A percentile compares a stretch with the other conserved stretches of the same genome.
These are phyloP conservation scores for Nigrospora oryzae DNA, from an alignment of 2,329 filamentous ascomycete species.

Conservation along the genomic window DNA sequence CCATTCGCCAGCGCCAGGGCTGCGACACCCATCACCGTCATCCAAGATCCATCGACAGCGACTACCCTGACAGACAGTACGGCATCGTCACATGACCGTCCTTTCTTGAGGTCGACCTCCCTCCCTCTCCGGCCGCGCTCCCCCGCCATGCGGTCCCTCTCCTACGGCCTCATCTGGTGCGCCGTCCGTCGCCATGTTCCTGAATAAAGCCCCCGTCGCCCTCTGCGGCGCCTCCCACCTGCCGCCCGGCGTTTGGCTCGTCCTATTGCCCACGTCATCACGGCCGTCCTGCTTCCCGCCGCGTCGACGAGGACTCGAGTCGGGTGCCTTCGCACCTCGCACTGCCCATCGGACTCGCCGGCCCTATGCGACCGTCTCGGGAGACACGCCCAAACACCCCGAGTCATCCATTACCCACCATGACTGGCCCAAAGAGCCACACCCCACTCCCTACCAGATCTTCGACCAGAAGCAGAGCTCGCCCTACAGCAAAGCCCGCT, in stretches of 20 bases:
- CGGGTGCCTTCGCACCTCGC: too few relatives aligned
- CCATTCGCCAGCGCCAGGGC: too few relatives aligned
- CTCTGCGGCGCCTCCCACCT: slow-evolving; percentile 15
- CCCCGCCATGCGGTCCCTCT: too few relatives aligned
- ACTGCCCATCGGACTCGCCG: not conserved
- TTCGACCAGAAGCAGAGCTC: slow-evolving; percentile 51
- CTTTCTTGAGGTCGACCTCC: too few relatives aligned
- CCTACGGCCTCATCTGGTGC: slow-evolving; percentile 7
- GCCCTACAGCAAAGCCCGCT: slow-evolving; percentile 74
- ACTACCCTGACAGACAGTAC: too few relatives aligned
- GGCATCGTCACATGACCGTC: too few relatives aligned
- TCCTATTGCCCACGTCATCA: slow-evolving; percentile 16
- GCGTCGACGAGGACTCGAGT: too few relatives aligned
- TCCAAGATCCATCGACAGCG: too few relatives aligned
- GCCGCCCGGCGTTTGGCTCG: slow-evolving; percentile 9
- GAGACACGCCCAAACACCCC: slow-evolving; percentile 9
- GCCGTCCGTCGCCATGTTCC: slow-evolving; percentile 14
- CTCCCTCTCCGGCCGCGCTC: too few relatives aligned
- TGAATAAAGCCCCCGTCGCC: slow-evolving; percentile 18
- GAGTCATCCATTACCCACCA: slow-evolving; percentile 6
- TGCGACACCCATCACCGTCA: too few relatives aligned
- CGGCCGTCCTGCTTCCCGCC: not conserved
- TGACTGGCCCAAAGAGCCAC: slow-evolving; percentile 35
- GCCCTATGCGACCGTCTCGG: slow-evolving; percentile 17
- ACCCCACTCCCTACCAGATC: slow-evolving; percentile 86